Conservation (phyloP, 306 rosid species). For the Pueraria montana region DNA sequence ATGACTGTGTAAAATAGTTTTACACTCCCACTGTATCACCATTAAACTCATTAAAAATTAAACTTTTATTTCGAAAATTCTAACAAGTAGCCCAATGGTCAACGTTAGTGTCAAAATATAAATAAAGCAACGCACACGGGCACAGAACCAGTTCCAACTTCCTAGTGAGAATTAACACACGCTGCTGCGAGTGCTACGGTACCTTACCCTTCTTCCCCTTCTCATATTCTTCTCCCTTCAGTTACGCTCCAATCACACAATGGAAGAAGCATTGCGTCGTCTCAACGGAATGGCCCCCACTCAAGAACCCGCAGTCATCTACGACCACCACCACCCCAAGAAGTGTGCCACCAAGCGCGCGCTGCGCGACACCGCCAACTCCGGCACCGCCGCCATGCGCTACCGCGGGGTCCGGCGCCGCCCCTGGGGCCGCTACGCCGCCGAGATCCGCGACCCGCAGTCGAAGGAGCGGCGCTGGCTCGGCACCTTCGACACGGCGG, state of each 20-base stretch:
- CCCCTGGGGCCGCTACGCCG: conserved; percentile 98
- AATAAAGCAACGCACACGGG: neutral
- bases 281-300: conserved; percentile 56
- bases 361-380: conserved; percentile 22
- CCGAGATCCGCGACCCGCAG: conserved; percentile 91
- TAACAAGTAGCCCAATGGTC: neutral
- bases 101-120: neutral
- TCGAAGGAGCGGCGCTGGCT: conserved; percentile 95
- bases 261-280: conserved; percentile 77
- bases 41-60: no score
- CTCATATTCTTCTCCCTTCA: neutral
- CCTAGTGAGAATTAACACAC: no score
- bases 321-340: conserved; percentile 16
- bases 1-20: no score
- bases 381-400: conserved; percentile 41
- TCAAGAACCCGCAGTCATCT: conserved; percentile 37
- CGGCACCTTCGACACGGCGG: conserved; percentile 94
- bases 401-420: conserved; percentile 94
- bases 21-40: no score
- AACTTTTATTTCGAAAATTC: no score
- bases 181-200: no score
- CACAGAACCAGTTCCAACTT: neutral
- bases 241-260: neutral
- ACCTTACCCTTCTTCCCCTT: no score
- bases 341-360: conserved; percentile 54